Percentiles rank a stretch among this genome's conserved stretches.
Conservation (phyloP, 208 protist species). For the Angomonas ambiguus region DNA sequence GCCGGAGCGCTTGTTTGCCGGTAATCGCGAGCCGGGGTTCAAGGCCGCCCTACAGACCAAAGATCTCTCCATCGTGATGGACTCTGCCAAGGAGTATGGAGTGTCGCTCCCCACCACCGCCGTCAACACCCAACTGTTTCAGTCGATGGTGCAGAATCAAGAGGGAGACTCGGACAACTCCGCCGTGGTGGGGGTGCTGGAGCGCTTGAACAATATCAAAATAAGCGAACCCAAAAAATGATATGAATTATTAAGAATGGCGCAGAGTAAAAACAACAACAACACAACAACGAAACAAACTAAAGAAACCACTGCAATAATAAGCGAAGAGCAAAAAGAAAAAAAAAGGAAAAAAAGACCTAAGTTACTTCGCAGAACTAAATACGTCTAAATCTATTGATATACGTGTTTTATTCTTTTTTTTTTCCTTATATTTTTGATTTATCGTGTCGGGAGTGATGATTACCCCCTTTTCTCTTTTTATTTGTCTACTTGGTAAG, state of each 20-base stretch:
- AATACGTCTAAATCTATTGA: too few relatives aligned
- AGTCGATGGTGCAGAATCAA: constrained; percentile 84
- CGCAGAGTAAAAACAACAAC: too few relatives aligned
- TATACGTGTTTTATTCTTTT: constrained; percentile 5
- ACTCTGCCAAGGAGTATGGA: constrained; percentile 84
- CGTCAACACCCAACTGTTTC: constrained; percentile 90
- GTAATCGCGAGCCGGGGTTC: constrained; percentile 94
- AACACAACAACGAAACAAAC: too few relatives aligned
- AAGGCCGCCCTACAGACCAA: constrained; percentile 94
- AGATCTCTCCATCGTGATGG: constrained; percentile 91
- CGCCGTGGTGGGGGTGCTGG: constrained; percentile 90
- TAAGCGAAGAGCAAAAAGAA: too few relatives aligned
- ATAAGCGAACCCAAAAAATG: constrained; percentile 72
- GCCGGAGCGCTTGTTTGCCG: constrained; percentile 86
- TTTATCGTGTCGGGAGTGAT: constrained; percentile 1
- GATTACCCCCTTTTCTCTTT: not conserved
- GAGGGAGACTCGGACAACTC: constrained; percentile 92
- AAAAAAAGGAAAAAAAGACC: too few relatives aligned
- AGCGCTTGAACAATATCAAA: constrained; percentile 79
- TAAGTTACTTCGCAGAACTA: too few relatives aligned
- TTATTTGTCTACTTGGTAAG: not conserved
- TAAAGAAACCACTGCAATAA: too few relatives aligned
- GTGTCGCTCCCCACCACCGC: constrained; percentile 86
- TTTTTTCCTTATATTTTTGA: not conserved
- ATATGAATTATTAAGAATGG: too few relatives aligned